Evolutionary conservation across 352 stramenopile genomes (phyloP).

Genomic region (Nothophytophthora sp.): DNA sequence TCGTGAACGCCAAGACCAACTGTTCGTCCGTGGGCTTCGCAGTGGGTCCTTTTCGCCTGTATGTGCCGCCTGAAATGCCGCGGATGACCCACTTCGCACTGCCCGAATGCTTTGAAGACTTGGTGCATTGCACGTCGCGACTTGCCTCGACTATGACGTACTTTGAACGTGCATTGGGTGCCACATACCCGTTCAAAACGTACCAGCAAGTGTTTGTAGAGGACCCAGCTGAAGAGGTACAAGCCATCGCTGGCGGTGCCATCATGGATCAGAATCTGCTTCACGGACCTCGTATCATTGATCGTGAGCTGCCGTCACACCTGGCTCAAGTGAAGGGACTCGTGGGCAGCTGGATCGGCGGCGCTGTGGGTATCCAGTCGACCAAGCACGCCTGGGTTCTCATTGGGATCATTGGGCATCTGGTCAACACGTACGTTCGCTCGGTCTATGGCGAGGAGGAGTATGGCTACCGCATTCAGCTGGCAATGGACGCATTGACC

Average conservation of each 20-base stretch:
- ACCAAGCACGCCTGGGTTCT: constrained; percentile 87
- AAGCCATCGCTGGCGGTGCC: constrained; percentile 65
- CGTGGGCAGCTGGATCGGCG: constrained; percentile 78
- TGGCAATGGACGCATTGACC: constrained; percentile 83
- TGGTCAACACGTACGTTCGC: constrained; percentile 83
- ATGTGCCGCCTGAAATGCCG: constrained; percentile 76
- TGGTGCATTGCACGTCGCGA: constrained; percentile 76
- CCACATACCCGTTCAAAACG: constrained; percentile 82
- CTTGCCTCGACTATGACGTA: constrained; percentile 77
- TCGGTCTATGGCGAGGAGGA: constrained; percentile 83
- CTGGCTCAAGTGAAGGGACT: constrained; percentile 80
- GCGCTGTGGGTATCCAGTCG: constrained; percentile 79
- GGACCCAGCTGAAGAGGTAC: constrained; percentile 71
- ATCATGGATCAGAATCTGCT: constrained; percentile 81
- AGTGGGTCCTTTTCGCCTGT: constrained; percentile 76
- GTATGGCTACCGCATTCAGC: constrained; percentile 84
- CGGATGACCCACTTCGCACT: constrained; percentile 85
- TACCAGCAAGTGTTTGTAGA: constrained; percentile 90
- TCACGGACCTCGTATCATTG: constrained; percentile 79
- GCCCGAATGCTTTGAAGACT: constrained; percentile 73
- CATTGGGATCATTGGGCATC: constrained; percentile 76
- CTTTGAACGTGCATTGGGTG: constrained; percentile 72
- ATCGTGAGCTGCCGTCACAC: constrained; percentile 79
- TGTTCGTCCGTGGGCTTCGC: constrained; percentile 83
- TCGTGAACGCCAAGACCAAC: constrained; percentile 81